Base-by-base conservation (phyloP, 257 asterid species). In the Forsythia viridissima region DNA sequence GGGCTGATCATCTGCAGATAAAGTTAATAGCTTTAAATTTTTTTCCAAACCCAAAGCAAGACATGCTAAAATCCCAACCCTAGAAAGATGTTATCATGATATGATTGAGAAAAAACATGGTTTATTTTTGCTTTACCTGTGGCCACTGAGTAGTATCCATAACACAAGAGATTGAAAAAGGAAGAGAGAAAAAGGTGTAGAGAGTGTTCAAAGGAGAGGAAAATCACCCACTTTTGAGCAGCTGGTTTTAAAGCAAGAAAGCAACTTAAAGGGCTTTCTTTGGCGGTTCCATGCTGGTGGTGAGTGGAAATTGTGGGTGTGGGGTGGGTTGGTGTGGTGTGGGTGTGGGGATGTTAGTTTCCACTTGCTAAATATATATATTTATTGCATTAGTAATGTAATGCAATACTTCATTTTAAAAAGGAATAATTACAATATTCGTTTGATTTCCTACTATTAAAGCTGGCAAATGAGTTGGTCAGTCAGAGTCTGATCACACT, bases 61-160 rank as follows among this genome's bases (percentile, higher is more conserved):
- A 76, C 76, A 75, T 73, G 71, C n/a, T 66, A 79, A 78, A 83
- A 82, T 40, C 72, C 9, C 83, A 82, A 82, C 88, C 88, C 90
- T 80, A 85, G 85, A 80, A 80, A 88, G 87, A 81, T 66, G 84
- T n/a, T 71, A 90, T 86, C 73, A 89, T 91, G 91, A 88, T 88
- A 82, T 78, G 79, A 80, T 72, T 48, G 79, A 88, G 65, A 75
- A 73, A 69, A 70, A 76, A 77, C 73, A 82, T 74, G 84, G 77
- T 79, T 61, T 61, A 21, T 70, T 71, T 16, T 38, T 3, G 79
- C 77, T 87, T 93, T 93, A 94, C 98, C 98, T 91, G 98, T 94
- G 97, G 94, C 97, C 97, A 94, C 93, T 91, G 92, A 91, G 92
- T 87, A 91, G 90, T 85, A 90, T 94, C 97, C 97, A 92, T 94